Evolutionary conservation across 257 asterid genomes (phyloP), one percentile per base, ranked within the genome.

Genomic region (Solanum neorickii): DNA sequence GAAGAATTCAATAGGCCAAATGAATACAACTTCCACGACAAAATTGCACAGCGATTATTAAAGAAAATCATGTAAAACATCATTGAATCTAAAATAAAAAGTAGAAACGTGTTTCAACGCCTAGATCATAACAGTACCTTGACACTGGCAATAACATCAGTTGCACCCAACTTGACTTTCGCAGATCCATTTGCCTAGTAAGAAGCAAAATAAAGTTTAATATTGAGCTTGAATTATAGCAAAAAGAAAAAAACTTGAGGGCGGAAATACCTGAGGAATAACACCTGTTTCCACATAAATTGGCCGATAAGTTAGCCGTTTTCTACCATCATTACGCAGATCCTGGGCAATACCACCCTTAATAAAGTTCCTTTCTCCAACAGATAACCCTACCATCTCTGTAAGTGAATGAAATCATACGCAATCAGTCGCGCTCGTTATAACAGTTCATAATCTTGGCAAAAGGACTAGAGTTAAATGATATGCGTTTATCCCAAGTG

Each of bases 161-260:
- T 97, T 25, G 94, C 95, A 86, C 99, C 98, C 75, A 97, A 88
- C 93, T 92, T 94, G 72, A 97, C 95, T 93, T 95, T 93, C 62
- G 98, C 98, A 12, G 98, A 97, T 88, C 99, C 98, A 92, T 94
- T 95, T 60, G 99, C 99, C 98, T 96, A 84, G 87, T n/a, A 29
- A 70, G 31, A 78, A 35, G n/a, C 31, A 77, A 33, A 33, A 68
- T 8, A 16, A 65, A 70, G 47, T n/a, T 86, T 29, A 12, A 52
- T n/a, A 77, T 16, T 86, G 87, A 87, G 31, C 86, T 56, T 56
- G 86, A 89, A 42, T 70, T 89, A 86, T 84, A 87, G n/a, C 59
- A n/a, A 76, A 82, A 83, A 33, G 35, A 83, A 84, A 86, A 86
- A 73, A 59, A 47, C 20, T 84, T 46, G 74, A 23, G 37, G 37